These are phyloP conservation scores for Boletellus ananiceps DNA, from an alignment of 768 basidiomycete genomes.

Conservation along the genomic window DNA sequence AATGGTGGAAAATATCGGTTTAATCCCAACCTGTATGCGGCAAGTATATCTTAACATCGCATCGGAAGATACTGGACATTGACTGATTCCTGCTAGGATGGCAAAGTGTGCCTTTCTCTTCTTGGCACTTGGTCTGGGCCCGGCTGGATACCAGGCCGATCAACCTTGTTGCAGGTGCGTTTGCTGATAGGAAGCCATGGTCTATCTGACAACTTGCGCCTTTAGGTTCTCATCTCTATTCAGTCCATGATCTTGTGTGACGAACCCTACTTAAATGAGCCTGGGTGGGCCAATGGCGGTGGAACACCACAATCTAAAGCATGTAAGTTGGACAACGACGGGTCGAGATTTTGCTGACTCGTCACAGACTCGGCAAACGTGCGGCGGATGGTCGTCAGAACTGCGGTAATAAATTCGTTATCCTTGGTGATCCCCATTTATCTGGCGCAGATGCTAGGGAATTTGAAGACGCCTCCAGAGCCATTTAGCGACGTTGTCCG, in stretches of 20 bases:
- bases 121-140: constrained; percentile 93
- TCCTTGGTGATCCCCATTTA: constrained; percentile 7
- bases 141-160: constrained; percentile 88
- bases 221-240: constrained; percentile 80
- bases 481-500: constrained; percentile 84
- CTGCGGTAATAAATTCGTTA: constrained; percentile 53
- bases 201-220: neutral
- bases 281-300: constrained; percentile 72
- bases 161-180: constrained; percentile 78
- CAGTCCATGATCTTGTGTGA: constrained; percentile 97
- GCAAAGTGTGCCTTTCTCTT: constrained; percentile 90
- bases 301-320: constrained; percentile 74
- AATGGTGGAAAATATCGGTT: constrained; percentile 86
- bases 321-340: constrained; percentile 45
- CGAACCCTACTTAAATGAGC: constrained; percentile 89
- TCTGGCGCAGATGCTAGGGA: constrained; percentile 68
- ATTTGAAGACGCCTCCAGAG: constrained; percentile 75
- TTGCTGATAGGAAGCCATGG: neutral
- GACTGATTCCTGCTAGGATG: constrained; percentile 51
- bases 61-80: neutral
- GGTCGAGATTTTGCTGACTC: constrained; percentile 6
- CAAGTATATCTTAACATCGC: constrained; percentile 30
- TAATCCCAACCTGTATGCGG: constrained; percentile 93
- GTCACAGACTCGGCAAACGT: constrained; percentile 82
- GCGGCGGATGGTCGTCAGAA: constrained; percentile 86